Evolutionary conservation across 2,329 filamentous ascomycete genomes (phyloP).

Genomic region (Aspergillus jensenii): DNA sequence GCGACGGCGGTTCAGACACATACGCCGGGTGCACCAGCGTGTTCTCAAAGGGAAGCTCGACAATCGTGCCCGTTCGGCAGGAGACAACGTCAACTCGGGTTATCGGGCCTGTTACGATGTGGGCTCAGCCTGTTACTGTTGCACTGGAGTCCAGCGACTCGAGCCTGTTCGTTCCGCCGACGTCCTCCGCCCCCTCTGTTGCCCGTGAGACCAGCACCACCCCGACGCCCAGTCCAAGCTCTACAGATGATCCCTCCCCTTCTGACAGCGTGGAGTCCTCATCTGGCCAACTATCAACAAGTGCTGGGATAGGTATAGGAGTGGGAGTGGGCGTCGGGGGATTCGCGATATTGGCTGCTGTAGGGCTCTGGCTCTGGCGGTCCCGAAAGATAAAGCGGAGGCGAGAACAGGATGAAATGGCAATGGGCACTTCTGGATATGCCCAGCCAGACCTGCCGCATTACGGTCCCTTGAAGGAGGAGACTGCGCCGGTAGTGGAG

Average conservation of each 20-base stretch:
- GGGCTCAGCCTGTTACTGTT: constrained; percentile 23
- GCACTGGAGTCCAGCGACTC: not conserved
- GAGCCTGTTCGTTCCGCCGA: not conserved
- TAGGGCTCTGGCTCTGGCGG: not conserved
- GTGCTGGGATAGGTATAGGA: not conserved
- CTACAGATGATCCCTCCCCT: not conserved
- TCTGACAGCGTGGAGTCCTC: not conserved
- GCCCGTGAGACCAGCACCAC: not conserved
- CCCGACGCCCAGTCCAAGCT: not conserved
- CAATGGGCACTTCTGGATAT: not conserved
- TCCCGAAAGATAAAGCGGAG: not conserved
- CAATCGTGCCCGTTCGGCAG: not conserved
- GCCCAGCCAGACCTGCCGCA: not conserved
- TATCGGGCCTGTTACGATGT: constrained; percentile 27
- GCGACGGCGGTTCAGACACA: not conserved
- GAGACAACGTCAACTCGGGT: constrained; percentile 14
- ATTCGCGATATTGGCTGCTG: not conserved
- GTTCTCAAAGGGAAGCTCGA: constrained; percentile 4
- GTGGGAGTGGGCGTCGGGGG: not conserved
- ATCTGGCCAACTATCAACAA: not conserved
- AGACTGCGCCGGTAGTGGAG: not conserved
- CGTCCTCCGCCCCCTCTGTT: not conserved
- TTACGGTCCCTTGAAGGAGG: not conserved
- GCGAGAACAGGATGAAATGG: not conserved
- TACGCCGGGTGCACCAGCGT: constrained; percentile 18